Base-by-base conservation (phyloP, 2,329 filamentous ascomycete genomes). In the Pleomassaria siparia region DNA sequence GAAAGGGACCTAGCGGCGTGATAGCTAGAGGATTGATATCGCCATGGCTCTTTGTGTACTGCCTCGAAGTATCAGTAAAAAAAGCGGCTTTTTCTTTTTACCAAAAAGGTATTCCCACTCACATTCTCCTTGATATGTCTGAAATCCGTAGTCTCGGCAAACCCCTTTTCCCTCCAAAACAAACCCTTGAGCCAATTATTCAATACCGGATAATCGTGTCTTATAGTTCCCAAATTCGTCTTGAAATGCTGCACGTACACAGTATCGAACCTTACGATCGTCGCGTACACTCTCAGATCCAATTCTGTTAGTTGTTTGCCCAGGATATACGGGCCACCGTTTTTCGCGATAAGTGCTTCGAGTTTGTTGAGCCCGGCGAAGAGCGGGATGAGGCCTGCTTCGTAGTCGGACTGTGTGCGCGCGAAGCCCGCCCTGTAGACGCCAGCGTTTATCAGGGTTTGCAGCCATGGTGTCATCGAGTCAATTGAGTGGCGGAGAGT, bases 201-300 rank as follows among this genome's bases (percentile, higher is more conserved):
- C 46, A 85, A 58, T 10, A 80, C 74, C 0, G 83, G 83, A 55
- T 86, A 86, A 46, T 81, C 76, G 57, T 81, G 77, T 5, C 83
- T 70, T 33, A 86, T 77, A 10, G 73, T 84, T 2, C 82, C 80
- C 24, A 86, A 63, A 62, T 86, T 85, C 58, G 80, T 83, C 69
- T 85, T 86, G 72, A 86, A 86, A 65, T 85, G 82, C 71, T 85
- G 81, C 11, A 82, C 80, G 59, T 86, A 86, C 3, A 82, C 77
- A 2, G 75, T 69, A 52, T 86, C 83, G 56, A 86, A 78, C 4
- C 83, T 73, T n/a, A 85, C 72, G 12, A 83, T 54, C 0, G 82
- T 85, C 2, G 77, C 74, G 55, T 81, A 86, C 0, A 78, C 73
- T 10, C 80, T 70, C 16, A 86, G 58, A 57, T 86, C 83, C 10